Base-by-base conservation (phyloP, 768 basidiomycete species). In the Paxillus ammoniavirescens region DNA sequence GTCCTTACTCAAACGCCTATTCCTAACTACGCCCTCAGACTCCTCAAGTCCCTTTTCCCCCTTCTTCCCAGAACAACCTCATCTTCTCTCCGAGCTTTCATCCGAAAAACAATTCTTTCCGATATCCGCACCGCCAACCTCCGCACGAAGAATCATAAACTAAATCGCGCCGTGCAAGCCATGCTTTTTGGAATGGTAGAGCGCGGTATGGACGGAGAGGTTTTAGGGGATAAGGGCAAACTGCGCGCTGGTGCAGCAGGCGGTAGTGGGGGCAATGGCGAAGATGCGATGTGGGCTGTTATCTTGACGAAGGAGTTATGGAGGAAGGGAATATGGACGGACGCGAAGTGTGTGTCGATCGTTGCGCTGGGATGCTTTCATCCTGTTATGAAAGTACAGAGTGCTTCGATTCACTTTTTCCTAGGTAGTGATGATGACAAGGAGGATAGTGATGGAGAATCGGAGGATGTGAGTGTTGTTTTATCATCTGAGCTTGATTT, bases 251-350 rank as follows among this genome's bases (percentile, higher is more conserved):
- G 65, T n/a, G 61, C 69, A 47, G 69, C 73, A 1, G 65, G 63
- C 23, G 75, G 78, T 54, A 68, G 68, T n/a, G 65, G 70, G 12
- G 68, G 71, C 28, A 77, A 75, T 46, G 83, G 85, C 2, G 90
- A 93, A 31, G 97, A 98, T 61, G 94, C 95, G 3, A 90, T 97
- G 86, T 98, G 96, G 95, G 96, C 97, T 4, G 86, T 99, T 47
- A 87, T 95, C 41, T 72, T 98, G 50, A 91, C 93, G 15, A 90
- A 91, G 69, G 94, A 98, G 62, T 76, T 98, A 13, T 98, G 96
- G 97, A 82, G 82, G 65, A 98, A 95, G 72, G 83, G 86, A 38
- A 81, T 94, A 26, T 99, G 97, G 93, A 84, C 82, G 47, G 96
- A 98, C 65, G 81, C 86, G 3, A 98, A 98, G 74, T 82, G 93